phyloP scores from a whole-genome alignment of 148 eudicot species.

The Chenopodium berlandieri region DNA sequence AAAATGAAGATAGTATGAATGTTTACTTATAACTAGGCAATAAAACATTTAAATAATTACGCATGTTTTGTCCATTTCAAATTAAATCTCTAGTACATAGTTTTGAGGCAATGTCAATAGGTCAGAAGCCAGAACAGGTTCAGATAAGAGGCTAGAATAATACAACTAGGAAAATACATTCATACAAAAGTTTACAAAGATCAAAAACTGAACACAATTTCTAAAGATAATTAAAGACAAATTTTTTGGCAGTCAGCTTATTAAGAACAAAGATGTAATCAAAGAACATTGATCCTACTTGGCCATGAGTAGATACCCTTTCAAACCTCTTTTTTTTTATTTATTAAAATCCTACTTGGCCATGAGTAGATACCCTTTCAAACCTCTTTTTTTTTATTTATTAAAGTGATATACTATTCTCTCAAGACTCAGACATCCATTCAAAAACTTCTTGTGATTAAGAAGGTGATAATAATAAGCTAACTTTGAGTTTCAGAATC shows the following conservation, averaged over 20 bases:
- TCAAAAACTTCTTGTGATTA: neutral
- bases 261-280: neutral
- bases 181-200: neutral
- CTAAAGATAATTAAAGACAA: neutral
- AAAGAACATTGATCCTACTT: neutral
- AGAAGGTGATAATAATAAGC: neutral
- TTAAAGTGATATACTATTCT: no score
- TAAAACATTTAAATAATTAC: no score
- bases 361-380: no score
- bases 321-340: no score
- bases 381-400: no score
- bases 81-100: no score
- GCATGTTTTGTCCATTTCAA: no score
- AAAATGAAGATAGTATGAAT: neutral
- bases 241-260: neutral
- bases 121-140: neutral
- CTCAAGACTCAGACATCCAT: no score
- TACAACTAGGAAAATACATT: neutral
- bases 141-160: neutral
- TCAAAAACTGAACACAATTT: neutral
- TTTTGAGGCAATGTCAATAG: neutral
- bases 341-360: no score
- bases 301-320: neutral
- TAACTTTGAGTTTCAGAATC: no score
- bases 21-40: neutral